Percentiles rank a stretch among this genome's conserved stretches.
Evolutionary conservation across 2,329 filamentous ascomycete genomes (phyloP).

Genomic region (Fusarium floridanum): DNA sequence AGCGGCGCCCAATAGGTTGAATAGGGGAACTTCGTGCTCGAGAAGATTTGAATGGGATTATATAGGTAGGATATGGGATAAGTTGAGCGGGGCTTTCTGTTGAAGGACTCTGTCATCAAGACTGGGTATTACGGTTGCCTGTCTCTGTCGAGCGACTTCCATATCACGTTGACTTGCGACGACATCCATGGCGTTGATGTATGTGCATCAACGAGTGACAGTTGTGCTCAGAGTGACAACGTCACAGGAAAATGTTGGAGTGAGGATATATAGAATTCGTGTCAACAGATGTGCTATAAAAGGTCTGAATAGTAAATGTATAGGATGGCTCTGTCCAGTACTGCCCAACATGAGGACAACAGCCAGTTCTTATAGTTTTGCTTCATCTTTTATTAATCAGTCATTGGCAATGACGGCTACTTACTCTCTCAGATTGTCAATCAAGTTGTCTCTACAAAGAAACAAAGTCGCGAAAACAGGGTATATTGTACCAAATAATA

Average conservation of each 20-base stretch:
- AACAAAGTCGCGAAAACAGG: constrained; percentile 3
- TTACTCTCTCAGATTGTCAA: neutral
- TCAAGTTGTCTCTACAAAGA: neutral
- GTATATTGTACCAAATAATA: constrained; percentile 7
- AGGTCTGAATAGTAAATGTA: too few species aligned
- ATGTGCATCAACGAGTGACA: too few species aligned
- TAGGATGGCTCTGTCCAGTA: neutral
- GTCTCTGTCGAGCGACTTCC: neutral
- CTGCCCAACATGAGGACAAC: neutral
- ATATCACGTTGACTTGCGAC: neutral
- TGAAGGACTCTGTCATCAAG: neutral
- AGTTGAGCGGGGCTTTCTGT: neutral
- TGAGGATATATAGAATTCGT: neutral
- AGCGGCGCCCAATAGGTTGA: neutral
- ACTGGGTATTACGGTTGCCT: neutral
- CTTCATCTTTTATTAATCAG: neutral
- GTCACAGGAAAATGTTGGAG: neutral
- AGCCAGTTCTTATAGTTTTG: neutral
- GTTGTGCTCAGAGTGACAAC: neutral
- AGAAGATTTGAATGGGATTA: neutral
- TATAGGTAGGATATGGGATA: neutral
- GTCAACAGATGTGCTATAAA: neutral
- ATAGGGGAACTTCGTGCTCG: neutral
- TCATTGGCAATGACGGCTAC: neutral
- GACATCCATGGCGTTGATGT: too few species aligned